Evolutionary conservation across 2,329 filamentous ascomycete genomes (phyloP).

Genomic region (Tetracladium maxilliforme): DNA sequence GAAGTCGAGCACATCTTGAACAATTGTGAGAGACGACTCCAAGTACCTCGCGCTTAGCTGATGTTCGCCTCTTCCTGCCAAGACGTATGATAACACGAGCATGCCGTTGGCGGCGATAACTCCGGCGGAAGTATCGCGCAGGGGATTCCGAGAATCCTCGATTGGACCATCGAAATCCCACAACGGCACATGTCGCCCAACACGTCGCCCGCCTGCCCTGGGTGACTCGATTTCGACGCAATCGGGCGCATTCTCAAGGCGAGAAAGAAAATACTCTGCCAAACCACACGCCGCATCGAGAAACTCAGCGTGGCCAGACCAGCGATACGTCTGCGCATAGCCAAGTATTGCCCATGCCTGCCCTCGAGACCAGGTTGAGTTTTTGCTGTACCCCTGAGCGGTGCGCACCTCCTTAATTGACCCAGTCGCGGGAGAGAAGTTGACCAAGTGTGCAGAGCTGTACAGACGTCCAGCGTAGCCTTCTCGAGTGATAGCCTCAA

Average conservation of each 20-base stretch:
- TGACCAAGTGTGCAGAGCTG: constrained; percentile 22
- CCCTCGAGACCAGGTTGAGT: constrained; percentile 31
- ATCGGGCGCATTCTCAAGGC: constrained; percentile 15
- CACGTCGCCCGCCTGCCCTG: too few species aligned
- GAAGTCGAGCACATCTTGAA: constrained; percentile 7
- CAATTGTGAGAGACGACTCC: constrained; percentile 6
- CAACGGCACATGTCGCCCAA: constrained; percentile 12
- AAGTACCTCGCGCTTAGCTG: constrained; percentile 6
- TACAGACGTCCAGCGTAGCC: constrained; percentile 1
- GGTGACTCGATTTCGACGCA: constrained; percentile 14
- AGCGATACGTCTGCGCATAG: constrained; percentile 28
- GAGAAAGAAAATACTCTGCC: constrained; percentile 28
- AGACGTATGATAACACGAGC: constrained; percentile 19
- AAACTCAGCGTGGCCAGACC: constrained; percentile 26
- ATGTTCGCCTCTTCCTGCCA: constrained; percentile 7
- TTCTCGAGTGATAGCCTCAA: constrained; percentile 1
- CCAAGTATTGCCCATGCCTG: constrained; percentile 33
- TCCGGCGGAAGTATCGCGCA: constrained; percentile 21
- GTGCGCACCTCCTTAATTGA: constrained; percentile 26
- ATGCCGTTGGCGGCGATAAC: constrained; percentile 24
- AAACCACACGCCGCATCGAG: constrained; percentile 24
- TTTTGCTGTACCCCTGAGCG: constrained; percentile 26
- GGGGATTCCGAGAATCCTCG: constrained; percentile 22
- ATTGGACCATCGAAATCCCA: constrained; percentile 33
- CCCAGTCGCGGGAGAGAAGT: constrained; percentile 26